These are phyloP conservation scores for Ganoderma lucidum DNA, from an alignment of 1,284 basidiomycete species.

Conservation along the genomic window DNA sequence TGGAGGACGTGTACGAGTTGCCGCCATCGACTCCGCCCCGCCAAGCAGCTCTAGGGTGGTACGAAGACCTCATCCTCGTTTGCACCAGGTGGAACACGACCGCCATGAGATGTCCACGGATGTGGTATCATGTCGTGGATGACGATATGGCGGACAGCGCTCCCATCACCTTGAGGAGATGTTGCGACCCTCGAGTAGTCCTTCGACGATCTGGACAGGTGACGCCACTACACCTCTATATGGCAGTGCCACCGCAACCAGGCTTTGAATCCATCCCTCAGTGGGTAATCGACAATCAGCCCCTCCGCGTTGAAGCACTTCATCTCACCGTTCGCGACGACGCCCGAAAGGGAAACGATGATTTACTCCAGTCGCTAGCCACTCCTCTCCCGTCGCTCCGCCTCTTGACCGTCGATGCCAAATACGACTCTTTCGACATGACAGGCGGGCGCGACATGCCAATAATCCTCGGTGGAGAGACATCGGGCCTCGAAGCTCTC, in stretches of 20 bases:
- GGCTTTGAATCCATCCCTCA: background rate
- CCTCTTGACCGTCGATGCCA: background rate
- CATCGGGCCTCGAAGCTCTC: background rate
- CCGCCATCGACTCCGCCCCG: background rate
- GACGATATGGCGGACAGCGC: background rate
- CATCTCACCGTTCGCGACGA: background rate
- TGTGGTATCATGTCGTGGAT: constrained; percentile 6
- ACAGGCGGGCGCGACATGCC: background rate
- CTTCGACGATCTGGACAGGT: background rate
- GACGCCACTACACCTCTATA: background rate
- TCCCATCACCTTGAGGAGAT: background rate
- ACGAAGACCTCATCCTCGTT: background rate
- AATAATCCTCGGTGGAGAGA: background rate
- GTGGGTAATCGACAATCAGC: background rate
- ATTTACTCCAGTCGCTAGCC: background rate
- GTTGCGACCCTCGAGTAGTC: background rate
- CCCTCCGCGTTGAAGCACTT: background rate
- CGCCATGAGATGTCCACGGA: background rate
- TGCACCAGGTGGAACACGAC: background rate
- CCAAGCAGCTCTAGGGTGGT: background rate
- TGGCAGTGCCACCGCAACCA: background rate
- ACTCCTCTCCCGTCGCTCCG: background rate
- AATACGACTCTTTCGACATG: no score
- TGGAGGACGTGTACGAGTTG: background rate
- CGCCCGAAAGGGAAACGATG: no score